A percentile compares a stretch with the other conserved stretches of the same genome.
These are phyloP conservation scores for Petunia hybrid DNA, from an alignment of 305 asterid species.

Conservation along the genomic window DNA sequence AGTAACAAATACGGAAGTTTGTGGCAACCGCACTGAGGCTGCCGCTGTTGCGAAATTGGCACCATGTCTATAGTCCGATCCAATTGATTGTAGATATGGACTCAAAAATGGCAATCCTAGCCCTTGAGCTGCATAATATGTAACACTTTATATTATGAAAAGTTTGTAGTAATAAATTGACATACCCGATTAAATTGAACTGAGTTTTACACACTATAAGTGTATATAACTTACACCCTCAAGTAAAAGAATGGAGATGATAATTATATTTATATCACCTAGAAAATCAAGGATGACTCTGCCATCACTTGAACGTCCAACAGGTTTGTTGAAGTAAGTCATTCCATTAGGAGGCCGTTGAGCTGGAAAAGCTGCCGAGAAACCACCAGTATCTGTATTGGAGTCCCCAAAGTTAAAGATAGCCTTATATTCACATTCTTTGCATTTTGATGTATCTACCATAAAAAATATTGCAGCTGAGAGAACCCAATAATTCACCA, in stretches of 20 bases:
- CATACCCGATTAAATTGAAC: neutral
- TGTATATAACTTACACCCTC: neutral
- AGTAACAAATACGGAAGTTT: conserved; percentile 70
- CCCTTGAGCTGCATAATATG: conserved; percentile 66
- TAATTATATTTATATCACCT: conserved; percentile 46
- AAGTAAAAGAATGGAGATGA: neutral
- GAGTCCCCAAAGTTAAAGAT: conserved; percentile 92
- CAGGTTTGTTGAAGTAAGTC: conserved; percentile 81
- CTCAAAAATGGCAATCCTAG: conserved; percentile 73
- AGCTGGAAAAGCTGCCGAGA: conserved; percentile 76
- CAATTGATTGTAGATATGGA: conserved; percentile 81
- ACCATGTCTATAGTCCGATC: conserved; percentile 80
- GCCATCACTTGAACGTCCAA: conserved; percentile 83
- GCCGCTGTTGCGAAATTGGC: conserved; percentile 90
- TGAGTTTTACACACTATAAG: neutral
- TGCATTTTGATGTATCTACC: conserved; percentile 8
- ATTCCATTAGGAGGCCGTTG: conserved; percentile 66
- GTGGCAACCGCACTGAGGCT: conserved; percentile 73
- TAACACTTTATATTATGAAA: neutral
- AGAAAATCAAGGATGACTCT: conserved; percentile 77
- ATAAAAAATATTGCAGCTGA: neutral
- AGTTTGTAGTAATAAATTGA: neutral
- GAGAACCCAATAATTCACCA: neutral
- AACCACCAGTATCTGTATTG: conserved; percentile 85
- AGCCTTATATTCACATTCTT: conserved; percentile 61